These are phyloP conservation scores for Didymella sp. DNA, from an alignment of 2,329 filamentous ascomycete genomes.

Conservation along the genomic window DNA sequence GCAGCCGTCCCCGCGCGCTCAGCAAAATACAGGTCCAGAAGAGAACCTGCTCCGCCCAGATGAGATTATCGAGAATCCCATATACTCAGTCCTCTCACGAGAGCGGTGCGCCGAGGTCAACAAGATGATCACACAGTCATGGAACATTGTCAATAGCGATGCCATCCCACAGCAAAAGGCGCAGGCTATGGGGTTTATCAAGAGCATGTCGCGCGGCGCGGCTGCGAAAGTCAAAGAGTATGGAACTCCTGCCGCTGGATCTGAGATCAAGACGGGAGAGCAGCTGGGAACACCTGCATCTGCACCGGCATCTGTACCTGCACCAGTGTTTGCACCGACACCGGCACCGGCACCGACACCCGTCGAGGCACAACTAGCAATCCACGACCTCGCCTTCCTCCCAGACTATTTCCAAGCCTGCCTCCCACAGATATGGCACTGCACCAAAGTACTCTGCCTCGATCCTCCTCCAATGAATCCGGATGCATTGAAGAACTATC, in stretches of 20 bases:
- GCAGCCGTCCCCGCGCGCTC: neutral
- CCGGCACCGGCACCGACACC: no score
- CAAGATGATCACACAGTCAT: conserved; percentile 1
- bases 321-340: no score
- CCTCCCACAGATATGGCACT: no score
- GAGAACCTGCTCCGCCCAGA: conserved; percentile 1
- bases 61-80: conserved; percentile 1
- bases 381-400: no score
- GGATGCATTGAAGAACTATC: no score
- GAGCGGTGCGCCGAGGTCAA: neutral
- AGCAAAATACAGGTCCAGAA: neutral
- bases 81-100: conserved; percentile 1
- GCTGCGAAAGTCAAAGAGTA: neutral
- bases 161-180: conserved; percentile 1
- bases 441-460: no score
- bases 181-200: neutral
- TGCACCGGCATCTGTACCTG: no score
- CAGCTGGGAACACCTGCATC: no score
- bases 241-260: neutral
- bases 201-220: neutral
- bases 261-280: neutral
- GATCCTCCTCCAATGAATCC: no score
- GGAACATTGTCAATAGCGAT: conserved; percentile 4
- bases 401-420: no score
- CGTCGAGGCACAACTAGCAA: no score